Base-by-base conservation (phyloP, 352 stramenopile species). In the Globisporangium cederbergense region DNA sequence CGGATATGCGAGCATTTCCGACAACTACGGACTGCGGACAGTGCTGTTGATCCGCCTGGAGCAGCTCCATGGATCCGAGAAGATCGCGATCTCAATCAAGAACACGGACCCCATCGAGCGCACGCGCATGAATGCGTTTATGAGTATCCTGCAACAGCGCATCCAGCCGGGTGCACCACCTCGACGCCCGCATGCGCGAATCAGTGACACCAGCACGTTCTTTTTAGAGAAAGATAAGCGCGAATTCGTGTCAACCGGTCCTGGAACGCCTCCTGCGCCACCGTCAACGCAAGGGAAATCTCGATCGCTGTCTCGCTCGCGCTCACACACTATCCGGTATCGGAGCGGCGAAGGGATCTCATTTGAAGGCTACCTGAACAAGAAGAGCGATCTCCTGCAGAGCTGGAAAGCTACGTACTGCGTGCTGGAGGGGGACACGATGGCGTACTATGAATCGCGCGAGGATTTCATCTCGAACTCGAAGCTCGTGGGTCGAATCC, bases 361-460 rank as follows among this genome's bases (percentile, higher is more conserved):
- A 13, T 94, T 94, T 60, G 86, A 94, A 77, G 86, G 86, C 1
- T 94, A 94, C 47, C 64, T 94, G 58, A 89, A 81, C 75, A 91
- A 90, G 69, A 94, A 94, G 64, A 89, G 86, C 57, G 86, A 94
- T 42, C 47, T 94, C 52, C 56, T 94, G 0, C 65, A 77, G 58
- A 78, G 62, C n/a, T 94, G 85, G 85, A 86, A 84, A 34, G 80
- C 74, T 1, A 80, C 73, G 36, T 94, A 94, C 66, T 92, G 83
- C 53, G 83, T 94, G 3, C 62, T 94, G 43, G 85, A 94, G 55
- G 85, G 86, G 25, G 81, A 92, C 28, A 89, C 85, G 5, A 65
- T 94, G 18, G 85, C 83, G 18, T 89, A 88, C 50, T 94, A 90
- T 45, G 85, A 94, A 28, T 89, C 85, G 1, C 75, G 85, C 28